Evolutionary conservation across 2,329 filamentous ascomycete genomes (phyloP), one percentile per base, ranked within the genome.

Genomic region (Colletotrichum lindemuthianum): DNA sequence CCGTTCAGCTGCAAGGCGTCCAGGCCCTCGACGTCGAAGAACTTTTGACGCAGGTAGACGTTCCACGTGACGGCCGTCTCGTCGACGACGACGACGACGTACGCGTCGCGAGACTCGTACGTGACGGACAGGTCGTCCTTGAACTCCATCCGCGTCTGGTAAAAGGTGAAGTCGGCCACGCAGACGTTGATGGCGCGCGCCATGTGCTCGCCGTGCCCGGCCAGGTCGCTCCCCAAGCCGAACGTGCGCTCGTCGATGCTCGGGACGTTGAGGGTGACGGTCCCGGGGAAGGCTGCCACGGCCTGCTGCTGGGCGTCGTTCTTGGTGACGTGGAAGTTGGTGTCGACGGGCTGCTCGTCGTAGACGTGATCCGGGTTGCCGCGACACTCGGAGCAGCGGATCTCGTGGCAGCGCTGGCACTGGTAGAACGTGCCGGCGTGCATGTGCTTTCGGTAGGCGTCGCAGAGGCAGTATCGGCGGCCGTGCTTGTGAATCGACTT

Each of bases 381-480:
- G 8, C 70, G 69, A 60, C 80, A 82, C 34, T 65, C 70, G 10
- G 65, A 64, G 69, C 80, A 82, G 12, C 77, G 75, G n/a, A 74
- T 74, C 7, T 72, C 72, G 7, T 61, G 68, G 60, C 80, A 82
- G 6, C 69, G 65, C 0, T 43, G n/a, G 60, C 80, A 82, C 7
- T 39, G 47, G 9, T 67, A 51, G 16, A 50, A 71, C 5, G 33
- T 69, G 2, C 69, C 52, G 1, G 69, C 64, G 4, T 71, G 69
- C 44, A 71, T 75, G 41, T 76, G 74, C 33, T 73, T 75, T 9
- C 70, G 71, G 8, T 68, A 70, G 10, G 71, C 70, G 32, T 76
- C 74, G 60, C 78, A 79, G 41, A 68, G 74, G 53, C 78, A 80
- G 56, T 77, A 77, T 8, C 72, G 70, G 4, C 77, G 73, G 16